Base-by-base conservation (phyloP, 225 moss, liverwort and hornwort genomes). In the Rhytidiadelphus loreus region DNA sequence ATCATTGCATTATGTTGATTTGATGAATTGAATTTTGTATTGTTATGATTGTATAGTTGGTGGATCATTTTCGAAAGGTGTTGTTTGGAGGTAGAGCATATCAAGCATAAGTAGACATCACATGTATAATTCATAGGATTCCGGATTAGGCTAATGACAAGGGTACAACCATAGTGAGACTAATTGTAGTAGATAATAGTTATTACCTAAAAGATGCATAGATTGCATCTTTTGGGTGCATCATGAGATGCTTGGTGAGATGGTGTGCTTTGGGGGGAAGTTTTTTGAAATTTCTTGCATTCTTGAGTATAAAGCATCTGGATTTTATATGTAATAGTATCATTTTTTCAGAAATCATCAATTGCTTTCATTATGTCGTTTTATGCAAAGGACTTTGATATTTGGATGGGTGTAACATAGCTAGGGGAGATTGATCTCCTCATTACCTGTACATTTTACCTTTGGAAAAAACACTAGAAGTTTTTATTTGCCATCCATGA, bases 221-320 rank as follows among this genome's bases (percentile, higher is more conserved):
- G n/a, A n/a, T n/a, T n/a, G n/a, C n/a, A n/a, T n/a, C n/a, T n/a
- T n/a, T n/a, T n/a, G n/a, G n/a, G n/a, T n/a, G n/a, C n/a, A n/a
- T n/a, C n/a, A n/a, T n/a, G n/a, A n/a, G n/a, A n/a, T n/a, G n/a
- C n/a, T n/a, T n/a, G n/a, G n/a, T n/a, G n/a, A n/a, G n/a, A n/a
- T n/a, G n/a, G 0, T 33, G 5, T 8, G 1, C 8, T 21, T 0
- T 0, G 1, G 1, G 2, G 5, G 8, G 18, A 19, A 1, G 3
- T 72, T 17, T 0, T 43, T 30, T 41, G 12, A 18, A 48, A 2
- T 50, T 32, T 74, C 0, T 16, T 50, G 8, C 2, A 32, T 21
- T 33, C 7, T 7, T 21, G 7, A 50, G 0, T 33, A 21, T 2
- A 29, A 11, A 30, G 3, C 12, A 75, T 21, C 0, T 52, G 2